Evolutionary conservation across 345 rosid genomes (phyloP).

Genomic region (Hibiscus syriacus): DNA sequence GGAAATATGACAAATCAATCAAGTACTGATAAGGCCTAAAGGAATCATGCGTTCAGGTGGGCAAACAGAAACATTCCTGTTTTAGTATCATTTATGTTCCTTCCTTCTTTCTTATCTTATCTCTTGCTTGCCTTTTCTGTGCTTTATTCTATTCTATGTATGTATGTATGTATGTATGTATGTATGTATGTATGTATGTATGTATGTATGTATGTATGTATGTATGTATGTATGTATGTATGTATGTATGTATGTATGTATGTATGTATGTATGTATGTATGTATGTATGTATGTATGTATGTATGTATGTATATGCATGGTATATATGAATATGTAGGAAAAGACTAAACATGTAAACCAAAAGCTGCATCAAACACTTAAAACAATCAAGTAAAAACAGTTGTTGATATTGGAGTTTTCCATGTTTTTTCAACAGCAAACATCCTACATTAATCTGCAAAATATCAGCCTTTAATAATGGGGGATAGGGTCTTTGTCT

Average conservation of each 20-base stretch:
- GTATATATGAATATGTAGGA: neutral
- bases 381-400: too few species aligned
- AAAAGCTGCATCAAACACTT: constrained; percentile 1
- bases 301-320: neutral
- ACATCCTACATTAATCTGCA: too few species aligned
- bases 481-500: too few species aligned
- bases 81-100: constrained; percentile 12
- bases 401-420: neutral
- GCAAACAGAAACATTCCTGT: constrained; percentile 11
- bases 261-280: too few species aligned
- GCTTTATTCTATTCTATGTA: neutral
- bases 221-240: too few species aligned
- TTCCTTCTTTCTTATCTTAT: neutral
- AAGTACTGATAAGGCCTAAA: constrained; percentile 14
- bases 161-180: neutral
- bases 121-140: neutral
- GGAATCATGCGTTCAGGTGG: constrained; percentile 23
- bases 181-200: too few species aligned
- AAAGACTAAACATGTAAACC: neutral
- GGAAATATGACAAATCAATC: constrained; percentile 18
- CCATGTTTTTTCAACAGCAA: neutral
- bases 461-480: too few species aligned
- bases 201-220: too few species aligned
- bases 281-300: too few species aligned
- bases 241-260: too few species aligned